phyloP scores from a whole-genome alignment of 2,329 filamentous ascomycete species.

The Plenodomus biglobosus region DNA sequence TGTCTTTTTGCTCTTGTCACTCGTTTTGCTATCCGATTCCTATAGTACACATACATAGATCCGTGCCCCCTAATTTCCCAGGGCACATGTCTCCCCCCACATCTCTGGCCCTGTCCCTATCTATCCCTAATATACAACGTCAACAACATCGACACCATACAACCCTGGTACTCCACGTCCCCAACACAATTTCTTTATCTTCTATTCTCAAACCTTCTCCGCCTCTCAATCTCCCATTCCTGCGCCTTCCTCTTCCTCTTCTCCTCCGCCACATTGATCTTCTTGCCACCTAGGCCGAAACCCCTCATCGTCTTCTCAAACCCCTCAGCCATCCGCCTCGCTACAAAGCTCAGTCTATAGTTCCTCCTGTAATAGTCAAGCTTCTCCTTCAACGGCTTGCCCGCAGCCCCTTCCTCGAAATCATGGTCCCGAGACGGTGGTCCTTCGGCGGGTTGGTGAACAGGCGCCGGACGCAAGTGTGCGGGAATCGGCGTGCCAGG shows the following conservation, averaged over 20 bases:
- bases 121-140: constrained; percentile 11
- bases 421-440: constrained; percentile 26
- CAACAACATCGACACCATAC: neutral
- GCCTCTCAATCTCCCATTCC: constrained; percentile 30
- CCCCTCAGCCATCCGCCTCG: constrained; percentile 16
- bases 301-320: constrained; percentile 15
- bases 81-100: no score
- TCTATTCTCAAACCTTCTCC: constrained; percentile 34
- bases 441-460: constrained; percentile 12
- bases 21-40: no score
- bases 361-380: constrained; percentile 32
- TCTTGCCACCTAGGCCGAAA: constrained; percentile 19
- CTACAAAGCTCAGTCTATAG: constrained; percentile 24
- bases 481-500: constrained; percentile 24
- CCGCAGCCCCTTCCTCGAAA: constrained; percentile 24
- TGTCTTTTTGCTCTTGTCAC: no score
- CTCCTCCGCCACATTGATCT: constrained; percentile 20
- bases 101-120: neutral
- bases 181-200: constrained; percentile 10
- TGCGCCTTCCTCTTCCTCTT: constrained; percentile 33
- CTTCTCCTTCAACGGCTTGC: constrained; percentile 18
- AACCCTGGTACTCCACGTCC: neutral
- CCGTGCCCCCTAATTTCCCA: no score
- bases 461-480: constrained; percentile 18
- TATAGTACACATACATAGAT: no score